Evolutionary conservation across 2,329 filamentous ascomycete genomes (phyloP), one percentile per base, ranked within the genome.

Genomic region (Diplodia sapinea): DNA sequence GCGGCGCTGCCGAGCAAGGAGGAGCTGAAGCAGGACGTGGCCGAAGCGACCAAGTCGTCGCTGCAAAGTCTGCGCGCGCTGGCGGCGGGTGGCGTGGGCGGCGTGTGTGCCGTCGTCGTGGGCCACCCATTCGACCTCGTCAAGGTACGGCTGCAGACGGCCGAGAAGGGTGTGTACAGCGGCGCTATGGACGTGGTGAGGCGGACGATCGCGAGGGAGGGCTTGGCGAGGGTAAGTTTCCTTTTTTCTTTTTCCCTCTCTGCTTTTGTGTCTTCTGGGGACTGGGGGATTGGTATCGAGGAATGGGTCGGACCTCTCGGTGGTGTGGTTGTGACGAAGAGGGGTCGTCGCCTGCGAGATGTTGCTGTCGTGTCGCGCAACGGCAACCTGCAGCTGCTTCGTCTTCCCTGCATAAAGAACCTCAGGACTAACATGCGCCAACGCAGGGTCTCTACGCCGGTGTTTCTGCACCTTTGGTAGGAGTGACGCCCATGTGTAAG

Each of bases 401-500:
- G 17, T 20, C 9, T 47, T 20, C 23, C 23, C 57, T 49, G 40
- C 40, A 49, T 47, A 29, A 11, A 50, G 20, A 54, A 52, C 15
- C 6, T 11, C 33, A 43, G 17, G 20, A 57, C 55, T 67, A n/a
- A 67, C 29, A 11, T 33, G 26, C 40, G 8, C 17, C 51, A 26
- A 43, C 49, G 69, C 82, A 91, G 79, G 95, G 95, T 9, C 80
- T 99, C 70, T 99, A 99, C 80, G 95, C 95, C n/a, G 95, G 95
- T 79, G 94, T 99, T 55, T 95, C 91, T 73, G 95, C 95, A 74
- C 95, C 95, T 54, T 83, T 99, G 70, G 91, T 97, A 11, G 95
- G 95, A 65, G 95, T 99, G 17, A 99, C 95, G 70, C 95, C 95
- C 66, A 99, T 99, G 95, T 99, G 94, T 97, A 87, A 82, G 94